A percentile compares a stretch with the other conserved stretches of the same genome.
Evolutionary conservation across 2,329 filamentous ascomycete genomes (phyloP).

Genomic region (Fusarium drepaniforme): DNA sequence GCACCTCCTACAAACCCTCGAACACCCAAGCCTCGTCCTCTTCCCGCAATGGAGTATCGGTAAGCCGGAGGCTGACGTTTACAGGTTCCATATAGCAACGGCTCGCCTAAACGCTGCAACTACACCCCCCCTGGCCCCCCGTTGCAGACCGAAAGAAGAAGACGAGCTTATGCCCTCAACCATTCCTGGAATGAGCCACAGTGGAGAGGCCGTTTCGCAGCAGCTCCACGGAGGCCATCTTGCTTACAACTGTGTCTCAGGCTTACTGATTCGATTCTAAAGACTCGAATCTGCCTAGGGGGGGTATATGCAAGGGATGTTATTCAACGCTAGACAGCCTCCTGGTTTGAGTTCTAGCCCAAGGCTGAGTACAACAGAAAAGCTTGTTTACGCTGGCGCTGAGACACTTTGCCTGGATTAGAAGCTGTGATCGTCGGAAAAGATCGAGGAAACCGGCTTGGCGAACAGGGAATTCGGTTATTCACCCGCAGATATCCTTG

Average conservation of each 20-base stretch:
- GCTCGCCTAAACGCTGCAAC: not conserved
- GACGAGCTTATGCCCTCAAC: not conserved
- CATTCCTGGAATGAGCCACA: not conserved
- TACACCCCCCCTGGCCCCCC: not conserved
- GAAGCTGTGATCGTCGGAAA: not conserved
- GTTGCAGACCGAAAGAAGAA: not conserved
- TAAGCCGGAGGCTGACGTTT: conserved; percentile 13
- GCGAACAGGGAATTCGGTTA: not conserved
- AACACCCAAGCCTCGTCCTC: conserved; percentile 17
- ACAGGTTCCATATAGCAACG: not conserved
- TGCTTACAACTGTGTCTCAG: not conserved
- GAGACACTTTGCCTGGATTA: not conserved
- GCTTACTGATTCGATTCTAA: not conserved
- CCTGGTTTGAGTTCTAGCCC: not conserved
- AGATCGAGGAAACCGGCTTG: not conserved
- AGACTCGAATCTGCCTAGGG: not conserved
- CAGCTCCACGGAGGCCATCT: not conserved
- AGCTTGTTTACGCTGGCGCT: not conserved
- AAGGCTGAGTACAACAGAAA: not conserved
- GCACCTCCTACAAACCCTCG: not conserved
- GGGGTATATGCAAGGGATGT: not conserved
- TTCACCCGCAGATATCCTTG: not conserved
- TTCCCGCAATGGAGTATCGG: conserved; percentile 23
- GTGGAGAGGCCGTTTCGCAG: not conserved
- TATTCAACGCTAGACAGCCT: not conserved